These are phyloP conservation scores for Pseudonitzschia multiseries DNA, from an alignment of 108 stramenopile species.

Conservation along the genomic window DNA sequence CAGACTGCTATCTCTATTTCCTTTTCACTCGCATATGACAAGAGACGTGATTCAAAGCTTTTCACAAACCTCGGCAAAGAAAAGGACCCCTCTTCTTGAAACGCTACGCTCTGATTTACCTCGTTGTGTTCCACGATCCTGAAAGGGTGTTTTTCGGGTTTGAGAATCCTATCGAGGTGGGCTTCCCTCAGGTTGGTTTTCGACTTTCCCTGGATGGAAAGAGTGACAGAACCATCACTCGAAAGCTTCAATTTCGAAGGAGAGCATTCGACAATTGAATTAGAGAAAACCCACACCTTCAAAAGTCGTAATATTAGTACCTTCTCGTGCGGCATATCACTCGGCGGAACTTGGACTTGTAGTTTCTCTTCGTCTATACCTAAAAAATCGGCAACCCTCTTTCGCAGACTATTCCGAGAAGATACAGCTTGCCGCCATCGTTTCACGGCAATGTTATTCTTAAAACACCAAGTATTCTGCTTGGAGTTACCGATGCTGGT, in stretches of 20 bases:
- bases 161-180: constrained; percentile 60
- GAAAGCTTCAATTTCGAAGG: constrained; percentile 15
- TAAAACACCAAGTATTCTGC: constrained; percentile 40
- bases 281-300: constrained; percentile 75
- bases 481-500: constrained; percentile 18
- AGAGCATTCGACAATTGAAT: constrained; percentile 57
- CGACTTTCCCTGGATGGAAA: constrained; percentile 27
- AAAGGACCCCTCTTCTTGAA: constrained; percentile 28
- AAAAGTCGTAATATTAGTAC: constrained; percentile 59
- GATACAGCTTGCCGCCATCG: constrained; percentile 52
- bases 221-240: constrained; percentile 27
- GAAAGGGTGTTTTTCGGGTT: constrained; percentile 54
- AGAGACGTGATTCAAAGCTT: constrained; percentile 38
- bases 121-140: constrained; percentile 32
- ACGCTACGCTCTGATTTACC: constrained; percentile 41
- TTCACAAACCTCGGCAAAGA: constrained; percentile 18
- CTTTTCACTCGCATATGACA: constrained; percentile 62
- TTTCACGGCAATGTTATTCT: constrained; percentile 39
- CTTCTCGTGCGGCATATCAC: constrained; percentile 57
- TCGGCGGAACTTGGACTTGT: constrained; percentile 50
- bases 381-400: constrained; percentile 62
- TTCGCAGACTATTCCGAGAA: constrained; percentile 52
- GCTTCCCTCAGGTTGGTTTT: constrained; percentile 1
- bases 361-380: constrained; percentile 37
- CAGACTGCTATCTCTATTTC: constrained; percentile 44